Base-by-base conservation (phyloP, 2,329 filamentous ascomycete genomes). In the Ilyonectria mors-panacis region DNA sequence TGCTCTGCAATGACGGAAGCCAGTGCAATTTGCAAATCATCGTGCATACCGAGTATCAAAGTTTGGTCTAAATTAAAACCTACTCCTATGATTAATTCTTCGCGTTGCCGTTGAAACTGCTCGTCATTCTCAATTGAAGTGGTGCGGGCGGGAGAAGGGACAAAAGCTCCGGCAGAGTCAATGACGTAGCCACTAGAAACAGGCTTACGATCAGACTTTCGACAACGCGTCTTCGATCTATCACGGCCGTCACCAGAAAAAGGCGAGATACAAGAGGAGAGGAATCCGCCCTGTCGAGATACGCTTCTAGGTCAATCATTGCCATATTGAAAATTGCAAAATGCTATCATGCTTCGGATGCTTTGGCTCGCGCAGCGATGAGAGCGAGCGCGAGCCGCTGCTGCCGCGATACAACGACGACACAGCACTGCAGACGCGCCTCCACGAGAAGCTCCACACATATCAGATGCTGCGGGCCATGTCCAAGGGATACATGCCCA, bases 391-490 rank as follows among this genome's bases (percentile, higher is more conserved):
- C 59, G 86, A 94, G 76, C 94, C 94, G 69, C 86, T 97, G 63
- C 89, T 97, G 55, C 93, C 94, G 65, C 91, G 91, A 75, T 96
- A 96, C 85, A 86, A 90, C 75, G 92, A 97, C 80, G 93, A 96
- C 75, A 97, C 95, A 1, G 83, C 86, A 35, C 84, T 95, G 61
- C 93, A 97, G 86, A 87, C 90, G 53, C 86, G 90, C 75, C 87
- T 97, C 65, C 93, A 95, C 77, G 91, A 95, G 80, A 98, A 97
- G 85, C 88, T 98, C 67, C 95, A 97, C 82, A 92, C 92, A 28
- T 98, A 97, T 78, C 94, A 97, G 85, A 97, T 97, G 92, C 79
- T 94, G 30, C 89, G 93, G 59, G 95, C 95, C 61, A 80, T 98
- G 10, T 88, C 89, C 1, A 89, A 93, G 76, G 95, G 95, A 6